A percentile compares a stretch with the other conserved stretches of the same genome.
Conservation (phyloP, 495 filamentous ascomycete genomes). For the Cenococcum geophilum region DNA sequence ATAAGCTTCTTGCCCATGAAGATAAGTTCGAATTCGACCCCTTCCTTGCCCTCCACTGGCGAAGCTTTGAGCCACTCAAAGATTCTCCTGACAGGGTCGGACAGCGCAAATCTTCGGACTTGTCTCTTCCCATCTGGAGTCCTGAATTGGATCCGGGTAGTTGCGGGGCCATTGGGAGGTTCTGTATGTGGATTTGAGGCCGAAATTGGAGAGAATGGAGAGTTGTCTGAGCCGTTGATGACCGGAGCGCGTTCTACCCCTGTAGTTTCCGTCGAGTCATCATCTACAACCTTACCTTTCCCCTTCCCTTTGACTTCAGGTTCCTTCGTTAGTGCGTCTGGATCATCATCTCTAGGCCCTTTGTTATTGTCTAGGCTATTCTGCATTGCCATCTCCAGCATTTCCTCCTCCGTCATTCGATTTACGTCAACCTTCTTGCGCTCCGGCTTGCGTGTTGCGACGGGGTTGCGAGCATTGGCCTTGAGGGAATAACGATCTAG, state of each 20-base stretch:
- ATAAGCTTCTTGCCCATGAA: constrained; percentile 76
- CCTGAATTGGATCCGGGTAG: constrained; percentile 86
- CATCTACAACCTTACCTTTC: constrained; percentile 42
- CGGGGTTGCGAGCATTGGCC: constrained; percentile 82
- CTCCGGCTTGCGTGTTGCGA: constrained; percentile 72
- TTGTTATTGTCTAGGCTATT: constrained; percentile 62
- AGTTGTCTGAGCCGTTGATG: constrained; percentile 32
- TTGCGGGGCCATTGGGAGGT: constrained; percentile 58
- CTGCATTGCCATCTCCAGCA: constrained; percentile 86
- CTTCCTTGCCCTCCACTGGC: constrained; percentile 66
- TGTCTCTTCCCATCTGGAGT: constrained; percentile 66
- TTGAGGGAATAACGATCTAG: constrained; percentile 90
- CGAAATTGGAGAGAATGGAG: constrained; percentile 62
- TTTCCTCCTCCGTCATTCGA: constrained; percentile 93
- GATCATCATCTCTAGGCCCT: constrained; percentile 54
- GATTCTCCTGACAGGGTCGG: constrained; percentile 73
- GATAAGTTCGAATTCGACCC: constrained; percentile 77
- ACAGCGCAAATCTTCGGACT: constrained; percentile 72
- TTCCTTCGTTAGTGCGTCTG: constrained; percentile 75
- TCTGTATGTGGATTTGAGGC: constrained; percentile 68
- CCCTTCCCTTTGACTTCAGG: constrained; percentile 59
- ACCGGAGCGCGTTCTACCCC: constrained; percentile 25
- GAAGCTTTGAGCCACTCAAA: constrained; percentile 97
- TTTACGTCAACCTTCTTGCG: constrained; percentile 65
- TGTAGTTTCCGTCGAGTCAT: constrained; percentile 24